Evolutionary conservation across 164 flowering plant species (phyloP), one percentile per base, ranked within the genome.

Genomic region (Magnolia sinica): DNA sequence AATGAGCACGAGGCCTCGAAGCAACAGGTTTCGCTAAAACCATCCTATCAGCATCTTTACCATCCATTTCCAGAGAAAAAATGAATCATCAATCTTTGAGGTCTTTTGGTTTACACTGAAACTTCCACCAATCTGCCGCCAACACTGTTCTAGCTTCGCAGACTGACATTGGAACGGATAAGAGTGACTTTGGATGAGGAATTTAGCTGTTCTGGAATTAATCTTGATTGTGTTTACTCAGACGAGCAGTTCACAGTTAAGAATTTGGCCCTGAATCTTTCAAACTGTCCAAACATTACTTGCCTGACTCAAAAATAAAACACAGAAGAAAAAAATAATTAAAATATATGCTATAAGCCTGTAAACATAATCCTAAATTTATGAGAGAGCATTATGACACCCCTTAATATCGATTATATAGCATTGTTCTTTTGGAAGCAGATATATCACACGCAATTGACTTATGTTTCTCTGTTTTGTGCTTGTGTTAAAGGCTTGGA

Each of bases 11-110:
- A n/a, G 99, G 99, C 82, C 91, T 90, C 70, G 95, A 89, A 73
- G 99, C 90, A 72, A 92, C 87, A 16, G 99, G 99, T 80, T 88
- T 94, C 22, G 91, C 92, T 50, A 94, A 79, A 59, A 88, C 89
- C 68, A 84, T 78, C 78, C 88, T 89, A 73, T 90, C 94, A 52
- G 82, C 79, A 73, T 89, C 95, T 70, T 89, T 87, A 49, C 83
- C 81, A 79, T 96, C 98, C 99, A 96, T 92, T 76, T 75, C 65
- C 50, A 65, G 65, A 50, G 65, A 64, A 6, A 14, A 64, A 55
- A 78, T 76, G 63, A 68, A 77, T 49, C 20, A 49, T 75, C 49
- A 69, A 71, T 51, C 61, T 64, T 75, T 80, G 75, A 51, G 74
- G 1, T 66, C 70, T 49, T 55, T 73, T 64, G 29, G 67, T 58